These are phyloP conservation scores for Dictyostelium intermedium DNA, from an alignment of 78 protist genomes.

Conservation along the genomic window DNA sequence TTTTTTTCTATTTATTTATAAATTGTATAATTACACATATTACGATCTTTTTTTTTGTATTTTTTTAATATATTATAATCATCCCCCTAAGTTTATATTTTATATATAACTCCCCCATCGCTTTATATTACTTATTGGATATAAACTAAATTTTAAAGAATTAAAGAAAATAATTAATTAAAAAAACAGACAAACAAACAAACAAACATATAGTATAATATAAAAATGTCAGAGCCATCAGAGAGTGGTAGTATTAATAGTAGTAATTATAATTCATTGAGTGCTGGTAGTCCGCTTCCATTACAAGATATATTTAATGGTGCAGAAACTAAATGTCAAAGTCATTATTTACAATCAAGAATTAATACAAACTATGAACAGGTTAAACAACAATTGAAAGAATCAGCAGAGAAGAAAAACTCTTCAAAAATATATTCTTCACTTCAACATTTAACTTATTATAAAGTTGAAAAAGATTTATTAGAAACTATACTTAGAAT, in stretches of 20 bases:
- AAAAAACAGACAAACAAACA: background rate
- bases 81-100: no score
- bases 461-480: constrained; percentile 62
- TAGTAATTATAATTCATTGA: background rate
- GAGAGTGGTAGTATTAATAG: constrained; percentile 6
- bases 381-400: constrained; percentile 39
- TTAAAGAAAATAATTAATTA: no score
- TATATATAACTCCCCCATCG: no score
- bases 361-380: constrained; percentile 44
- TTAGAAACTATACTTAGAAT: constrained; percentile 36
- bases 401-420: constrained; percentile 59
- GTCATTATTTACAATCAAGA: constrained; percentile 57
- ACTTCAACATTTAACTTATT: constrained; percentile 61
- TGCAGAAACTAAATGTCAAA: constrained; percentile 20
- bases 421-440: constrained; percentile 42
- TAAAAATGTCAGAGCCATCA: background rate
- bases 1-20: no score
- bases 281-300: background rate
- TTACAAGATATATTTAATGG: background rate
- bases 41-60: no score
- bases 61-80: no score
- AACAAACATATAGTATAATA: background rate
- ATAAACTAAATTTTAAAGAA: no score
- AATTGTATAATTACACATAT: no score
- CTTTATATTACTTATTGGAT: no score